Conservation (phyloP, 208 protist genomes). For the Kentomonas sorsogonicus region DNA sequence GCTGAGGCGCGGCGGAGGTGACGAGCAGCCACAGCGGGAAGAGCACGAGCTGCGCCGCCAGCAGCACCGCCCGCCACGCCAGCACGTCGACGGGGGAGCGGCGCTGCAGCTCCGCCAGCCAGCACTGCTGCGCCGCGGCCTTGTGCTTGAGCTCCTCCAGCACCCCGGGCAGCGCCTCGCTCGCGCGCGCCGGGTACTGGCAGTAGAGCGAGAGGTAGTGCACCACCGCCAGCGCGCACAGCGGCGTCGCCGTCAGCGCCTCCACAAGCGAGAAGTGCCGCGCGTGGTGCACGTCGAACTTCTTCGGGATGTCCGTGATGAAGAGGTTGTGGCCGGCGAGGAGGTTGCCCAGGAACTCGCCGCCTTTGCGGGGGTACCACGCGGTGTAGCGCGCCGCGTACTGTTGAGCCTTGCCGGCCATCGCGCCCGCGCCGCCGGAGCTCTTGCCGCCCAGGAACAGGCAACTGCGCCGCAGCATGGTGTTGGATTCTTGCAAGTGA, state of each 20-base stretch:
- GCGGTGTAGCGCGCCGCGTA: neutral
- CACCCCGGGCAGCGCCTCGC: slow-evolving; percentile 32
- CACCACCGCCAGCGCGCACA: slow-evolving; percentile 71
- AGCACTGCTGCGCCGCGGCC: slow-evolving; percentile 42
- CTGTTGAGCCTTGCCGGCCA: slow-evolving; percentile 8
- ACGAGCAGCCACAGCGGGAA: slow-evolving; percentile 69
- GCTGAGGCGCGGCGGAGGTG: slow-evolving; percentile 49
- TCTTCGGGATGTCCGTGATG: slow-evolving; percentile 63
- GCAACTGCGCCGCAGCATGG: slow-evolving; percentile 8
- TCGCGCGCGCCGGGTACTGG: slow-evolving; percentile 44
- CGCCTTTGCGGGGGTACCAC: slow-evolving; percentile 60
- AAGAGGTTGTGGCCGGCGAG: slow-evolving; percentile 75
- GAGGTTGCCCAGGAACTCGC: slow-evolving; percentile 64
- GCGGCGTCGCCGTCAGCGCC: slow-evolving; percentile 50
- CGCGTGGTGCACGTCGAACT: slow-evolving; percentile 59
- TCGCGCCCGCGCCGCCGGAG: neutral
- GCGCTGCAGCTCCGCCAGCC: slow-evolving; percentile 42
- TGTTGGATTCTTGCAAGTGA: neutral
- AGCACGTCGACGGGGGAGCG: slow-evolving; percentile 40
- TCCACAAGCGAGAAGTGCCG: slow-evolving; percentile 73
- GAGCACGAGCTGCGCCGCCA: slow-evolving; percentile 42
- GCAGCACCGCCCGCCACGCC: slow-evolving; percentile 38
- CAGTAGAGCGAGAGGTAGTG: slow-evolving; percentile 82
- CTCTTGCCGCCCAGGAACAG: neutral
- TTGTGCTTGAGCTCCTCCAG: slow-evolving; percentile 42